A percentile compares a stretch with the other conserved stretches of the same genome.
Conservation (phyloP, 2,329 filamentous ascomycete species). For the Ophiostoma tasmaniense region DNA sequence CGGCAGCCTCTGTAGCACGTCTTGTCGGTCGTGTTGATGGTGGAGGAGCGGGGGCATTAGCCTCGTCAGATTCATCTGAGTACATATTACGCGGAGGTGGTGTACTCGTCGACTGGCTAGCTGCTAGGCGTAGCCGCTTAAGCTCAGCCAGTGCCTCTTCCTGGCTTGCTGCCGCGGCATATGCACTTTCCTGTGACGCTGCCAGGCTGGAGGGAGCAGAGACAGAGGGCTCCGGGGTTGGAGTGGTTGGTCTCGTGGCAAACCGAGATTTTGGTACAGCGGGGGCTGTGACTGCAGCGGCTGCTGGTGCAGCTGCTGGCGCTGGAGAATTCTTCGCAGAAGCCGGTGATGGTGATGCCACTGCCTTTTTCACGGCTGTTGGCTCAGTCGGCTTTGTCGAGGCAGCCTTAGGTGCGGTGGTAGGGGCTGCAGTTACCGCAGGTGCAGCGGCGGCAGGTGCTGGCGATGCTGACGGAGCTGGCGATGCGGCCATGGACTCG, state of each 20-base stretch:
- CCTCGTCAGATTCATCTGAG: background rate
- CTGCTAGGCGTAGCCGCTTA: slow-evolving; percentile 16
- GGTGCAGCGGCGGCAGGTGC: background rate
- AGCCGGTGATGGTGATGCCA: background rate
- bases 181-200: background rate
- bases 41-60: background rate
- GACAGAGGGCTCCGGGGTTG: background rate
- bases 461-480: background rate
- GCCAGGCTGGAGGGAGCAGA: background rate
- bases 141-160: slow-evolving; percentile 20
- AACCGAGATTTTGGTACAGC: slow-evolving; percentile 3
- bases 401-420: background rate
- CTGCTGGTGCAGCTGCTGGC: background rate
- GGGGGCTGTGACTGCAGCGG: background rate
- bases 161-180: slow-evolving; percentile 11
- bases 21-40: background rate
- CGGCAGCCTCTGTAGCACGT: background rate
- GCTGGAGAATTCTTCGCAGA: background rate
- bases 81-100: background rate
- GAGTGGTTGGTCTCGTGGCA: background rate
- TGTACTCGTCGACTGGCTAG: slow-evolving; percentile 9
- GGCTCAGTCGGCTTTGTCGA: background rate
- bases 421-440: background rate
- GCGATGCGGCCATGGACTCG: background rate
- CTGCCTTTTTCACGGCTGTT: background rate